Conservation (phyloP, 257 asterid genomes). For the Plectranthus barbatus region DNA sequence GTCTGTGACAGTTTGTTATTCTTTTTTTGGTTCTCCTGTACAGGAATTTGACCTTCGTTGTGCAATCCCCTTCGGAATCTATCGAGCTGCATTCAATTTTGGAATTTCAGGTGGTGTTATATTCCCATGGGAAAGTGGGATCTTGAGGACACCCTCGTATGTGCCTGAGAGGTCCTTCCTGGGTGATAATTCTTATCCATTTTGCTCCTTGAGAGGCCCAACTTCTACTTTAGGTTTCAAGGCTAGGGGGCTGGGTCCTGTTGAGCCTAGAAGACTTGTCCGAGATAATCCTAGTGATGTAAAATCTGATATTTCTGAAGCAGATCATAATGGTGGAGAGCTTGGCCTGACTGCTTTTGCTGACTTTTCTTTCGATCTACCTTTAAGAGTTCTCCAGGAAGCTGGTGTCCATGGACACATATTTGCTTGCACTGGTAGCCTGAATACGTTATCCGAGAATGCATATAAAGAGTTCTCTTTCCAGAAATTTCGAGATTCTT, state of each 20-base stretch:
- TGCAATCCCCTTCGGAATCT: constrained; percentile 81
- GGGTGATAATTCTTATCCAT: constrained; percentile 73
- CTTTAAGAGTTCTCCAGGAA: constrained; percentile 58
- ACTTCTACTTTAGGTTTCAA: constrained; percentile 75
- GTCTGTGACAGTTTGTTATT: background rate
- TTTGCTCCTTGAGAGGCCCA: constrained; percentile 76
- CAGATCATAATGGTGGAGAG: constrained; percentile 79
- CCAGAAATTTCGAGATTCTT: constrained; percentile 57
- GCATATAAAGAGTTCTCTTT: constrained; percentile 44
- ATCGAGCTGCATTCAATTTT: constrained; percentile 59
- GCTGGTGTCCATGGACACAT: constrained; percentile 88
- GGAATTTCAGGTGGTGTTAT: constrained; percentile 73
- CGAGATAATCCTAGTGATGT: constrained; percentile 33
- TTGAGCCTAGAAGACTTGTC: constrained; percentile 48
- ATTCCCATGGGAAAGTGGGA: constrained; percentile 80
- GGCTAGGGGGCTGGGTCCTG: constrained; percentile 79
- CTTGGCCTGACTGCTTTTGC: constrained; percentile 82
- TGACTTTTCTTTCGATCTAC: constrained; percentile 86
- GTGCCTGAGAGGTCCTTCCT: constrained; percentile 78
- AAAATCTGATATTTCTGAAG: constrained; percentile 29
- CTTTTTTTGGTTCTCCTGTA: constrained; percentile 7
- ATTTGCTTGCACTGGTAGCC: constrained; percentile 86
- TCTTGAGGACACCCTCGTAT: constrained; percentile 39
- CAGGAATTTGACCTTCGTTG: constrained; percentile 87
- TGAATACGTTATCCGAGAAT: constrained; percentile 56